Percentiles rank a stretch among this genome's conserved stretches.
These are phyloP conservation scores for Boletellus ananiceps DNA, from an alignment of 768 basidiomycete genomes.

Conservation along the genomic window DNA sequence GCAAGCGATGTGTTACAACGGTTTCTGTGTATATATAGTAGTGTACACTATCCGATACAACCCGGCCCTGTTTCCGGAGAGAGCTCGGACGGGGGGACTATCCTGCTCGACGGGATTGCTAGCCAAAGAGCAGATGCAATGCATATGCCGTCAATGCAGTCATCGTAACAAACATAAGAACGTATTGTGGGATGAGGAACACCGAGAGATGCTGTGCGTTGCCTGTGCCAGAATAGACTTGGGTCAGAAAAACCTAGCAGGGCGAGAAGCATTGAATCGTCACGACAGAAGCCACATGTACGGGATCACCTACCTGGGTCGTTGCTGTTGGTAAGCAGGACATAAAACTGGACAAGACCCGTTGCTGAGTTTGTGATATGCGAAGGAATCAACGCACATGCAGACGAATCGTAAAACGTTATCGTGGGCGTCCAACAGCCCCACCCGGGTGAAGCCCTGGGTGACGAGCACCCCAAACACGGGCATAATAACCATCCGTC, in stretches of 20 bases:
- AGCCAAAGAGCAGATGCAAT: constrained; percentile 34
- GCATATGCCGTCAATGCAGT: constrained; percentile 35
- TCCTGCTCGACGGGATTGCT: not conserved
- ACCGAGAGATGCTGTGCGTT: constrained; percentile 55
- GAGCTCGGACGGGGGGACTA: no score
- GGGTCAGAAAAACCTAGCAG: constrained; percentile 54
- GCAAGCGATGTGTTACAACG: no score
- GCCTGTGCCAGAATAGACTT: constrained; percentile 64
- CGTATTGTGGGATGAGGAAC: constrained; percentile 58
- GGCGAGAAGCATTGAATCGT: no score
- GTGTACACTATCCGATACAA: not conserved
- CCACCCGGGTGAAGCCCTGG: constrained; percentile 42
- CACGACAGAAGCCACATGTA: not conserved
- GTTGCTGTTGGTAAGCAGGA: constrained; percentile 61
- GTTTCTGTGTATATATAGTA: not conserved
- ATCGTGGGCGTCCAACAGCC: constrained; percentile 47
- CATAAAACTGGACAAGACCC: constrained; percentile 39
- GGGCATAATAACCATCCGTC: constrained; percentile 54
- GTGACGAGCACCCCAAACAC: constrained; percentile 57
- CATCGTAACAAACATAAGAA: constrained; percentile 38
- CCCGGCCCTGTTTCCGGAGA: no score
- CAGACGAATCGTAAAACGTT: constrained; percentile 62
- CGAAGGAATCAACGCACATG: constrained; percentile 44
- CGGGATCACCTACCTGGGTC: constrained; percentile 40
- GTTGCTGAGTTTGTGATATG: not conserved